A percentile compares a stretch with the other conserved stretches of the same genome.
phyloP scores from a whole-genome alignment of 441 rosid genomes.

The Aleurites moluccanus region DNA sequence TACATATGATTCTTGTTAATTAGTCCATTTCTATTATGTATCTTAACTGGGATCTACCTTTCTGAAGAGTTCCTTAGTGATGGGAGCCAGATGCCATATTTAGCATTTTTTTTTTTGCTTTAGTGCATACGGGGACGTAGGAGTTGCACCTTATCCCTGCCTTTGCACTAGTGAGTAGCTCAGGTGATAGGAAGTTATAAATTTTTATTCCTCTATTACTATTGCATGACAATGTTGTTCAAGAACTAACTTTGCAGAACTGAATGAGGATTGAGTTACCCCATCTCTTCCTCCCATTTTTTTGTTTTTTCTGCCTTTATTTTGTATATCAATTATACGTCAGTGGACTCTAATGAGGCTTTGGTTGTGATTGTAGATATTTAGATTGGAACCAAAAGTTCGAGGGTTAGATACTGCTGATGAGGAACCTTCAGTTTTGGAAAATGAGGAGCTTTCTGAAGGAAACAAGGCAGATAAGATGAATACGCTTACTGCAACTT shows the following conservation, averaged over 20 bases:
- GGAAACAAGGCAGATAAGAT: conserved; percentile 23
- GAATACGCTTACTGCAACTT: conserved; percentile 31
- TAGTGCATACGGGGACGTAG: no score
- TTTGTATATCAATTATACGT: not conserved
- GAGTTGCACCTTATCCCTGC: not conserved
- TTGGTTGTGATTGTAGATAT: conserved; percentile 43
- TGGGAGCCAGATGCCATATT: no score
- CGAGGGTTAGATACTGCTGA: conserved; percentile 28
- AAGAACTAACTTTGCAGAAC: not conserved
- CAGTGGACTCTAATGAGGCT: not conserved
- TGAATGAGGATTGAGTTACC: not conserved
- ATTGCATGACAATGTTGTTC: not conserved
- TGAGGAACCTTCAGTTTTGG: conserved; percentile 36
- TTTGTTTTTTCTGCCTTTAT: not conserved
- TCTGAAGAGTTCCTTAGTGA: not conserved
- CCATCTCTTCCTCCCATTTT: not conserved
- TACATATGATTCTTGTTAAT: no score
- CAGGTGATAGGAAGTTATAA: not conserved
- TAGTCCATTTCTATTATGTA: not conserved
- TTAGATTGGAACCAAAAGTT: conserved; percentile 73
- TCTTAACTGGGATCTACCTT: not conserved
- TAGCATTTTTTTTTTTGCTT: no score
- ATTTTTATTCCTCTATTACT: not conserved
- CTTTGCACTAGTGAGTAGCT: not conserved
- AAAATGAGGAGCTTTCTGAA: conserved; percentile 20